Conservation (phyloP, 208 protist genomes). For the Phytomonas francai region DNA sequence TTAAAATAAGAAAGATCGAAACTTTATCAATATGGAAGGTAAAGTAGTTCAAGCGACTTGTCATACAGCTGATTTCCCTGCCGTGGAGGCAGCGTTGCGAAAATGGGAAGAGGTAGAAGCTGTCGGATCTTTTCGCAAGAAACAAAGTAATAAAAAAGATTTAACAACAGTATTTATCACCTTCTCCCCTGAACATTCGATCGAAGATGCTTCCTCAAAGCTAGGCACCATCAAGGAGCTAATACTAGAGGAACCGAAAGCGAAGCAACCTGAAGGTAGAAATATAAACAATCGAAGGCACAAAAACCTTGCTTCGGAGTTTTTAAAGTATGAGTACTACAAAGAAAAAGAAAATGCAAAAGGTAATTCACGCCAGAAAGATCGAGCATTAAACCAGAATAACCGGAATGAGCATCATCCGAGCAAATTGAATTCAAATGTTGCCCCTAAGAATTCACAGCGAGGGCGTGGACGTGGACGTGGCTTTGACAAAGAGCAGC, state of each 20-base stretch:
- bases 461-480: slow-evolving; percentile 10
- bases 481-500: background rate
- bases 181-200: slow-evolving; percentile 36
- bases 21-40: slow-evolving; percentile 16
- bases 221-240: slow-evolving; percentile 41
- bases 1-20: background rate
- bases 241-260: slow-evolving; percentile 12
- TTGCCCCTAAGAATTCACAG: slow-evolving; percentile 1
- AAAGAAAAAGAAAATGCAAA: slow-evolving; percentile 19
- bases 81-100: slow-evolving; percentile 51
- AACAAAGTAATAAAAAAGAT: slow-evolving; percentile 66
- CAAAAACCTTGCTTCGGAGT: slow-evolving; percentile 42
- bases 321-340: slow-evolving; percentile 45
- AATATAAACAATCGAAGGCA: slow-evolving; percentile 12
- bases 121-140: slow-evolving; percentile 75
- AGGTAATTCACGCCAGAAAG: background rate
- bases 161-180: slow-evolving; percentile 80
- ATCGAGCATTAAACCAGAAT: background rate
- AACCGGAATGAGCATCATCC: slow-evolving; percentile 2
- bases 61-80: slow-evolving; percentile 49
- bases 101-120: slow-evolving; percentile 71
- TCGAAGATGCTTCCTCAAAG: slow-evolving; percentile 22
- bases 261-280: slow-evolving; percentile 13
- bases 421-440: background rate
- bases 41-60: slow-evolving; percentile 42